A percentile compares a stretch with the other conserved stretches of the same genome.
phyloP scores from a whole-genome alignment of 2,329 filamentous ascomycete species.

The Lasiodiplodia sp. region DNA sequence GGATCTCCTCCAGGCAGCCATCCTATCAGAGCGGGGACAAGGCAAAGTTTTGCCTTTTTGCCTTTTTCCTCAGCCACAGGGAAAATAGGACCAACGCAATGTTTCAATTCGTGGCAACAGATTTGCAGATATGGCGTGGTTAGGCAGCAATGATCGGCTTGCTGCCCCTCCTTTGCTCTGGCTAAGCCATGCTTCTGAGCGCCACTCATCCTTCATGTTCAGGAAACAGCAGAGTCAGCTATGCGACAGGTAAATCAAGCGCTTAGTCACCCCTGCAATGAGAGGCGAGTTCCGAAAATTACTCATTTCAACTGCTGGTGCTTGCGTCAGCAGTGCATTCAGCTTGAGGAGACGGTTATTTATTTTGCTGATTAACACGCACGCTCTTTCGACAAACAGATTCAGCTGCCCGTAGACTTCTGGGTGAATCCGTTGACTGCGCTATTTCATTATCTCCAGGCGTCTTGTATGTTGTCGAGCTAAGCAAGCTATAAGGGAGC shows the following conservation, averaged over 20 bases:
- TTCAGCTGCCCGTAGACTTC: neutral
- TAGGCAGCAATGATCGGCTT: neutral
- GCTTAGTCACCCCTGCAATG: neutral
- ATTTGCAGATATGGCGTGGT: neutral
- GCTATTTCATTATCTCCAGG: neutral
- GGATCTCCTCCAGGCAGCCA: neutral
- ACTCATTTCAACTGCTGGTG: neutral
- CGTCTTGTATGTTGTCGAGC: neutral
- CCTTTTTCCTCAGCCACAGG: neutral
- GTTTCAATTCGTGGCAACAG: neutral
- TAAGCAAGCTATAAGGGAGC: neutral
- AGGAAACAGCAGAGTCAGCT: neutral
- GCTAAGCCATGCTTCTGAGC: neutral
- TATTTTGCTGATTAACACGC: neutral
- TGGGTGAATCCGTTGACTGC: neutral
- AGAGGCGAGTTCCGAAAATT: neutral
- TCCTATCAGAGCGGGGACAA: neutral
- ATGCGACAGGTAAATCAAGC: neutral
- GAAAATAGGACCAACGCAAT: neutral
- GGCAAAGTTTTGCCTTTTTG: constrained; percentile 1
- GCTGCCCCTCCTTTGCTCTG: neutral
- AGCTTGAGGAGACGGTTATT: neutral
- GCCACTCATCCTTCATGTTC: neutral
- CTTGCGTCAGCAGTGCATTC: neutral
- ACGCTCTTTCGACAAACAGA: neutral